Evolutionary conservation across 352 stramenopile genomes (phyloP).

Genomic region (Phytopythium cucurbitacearum): DNA sequence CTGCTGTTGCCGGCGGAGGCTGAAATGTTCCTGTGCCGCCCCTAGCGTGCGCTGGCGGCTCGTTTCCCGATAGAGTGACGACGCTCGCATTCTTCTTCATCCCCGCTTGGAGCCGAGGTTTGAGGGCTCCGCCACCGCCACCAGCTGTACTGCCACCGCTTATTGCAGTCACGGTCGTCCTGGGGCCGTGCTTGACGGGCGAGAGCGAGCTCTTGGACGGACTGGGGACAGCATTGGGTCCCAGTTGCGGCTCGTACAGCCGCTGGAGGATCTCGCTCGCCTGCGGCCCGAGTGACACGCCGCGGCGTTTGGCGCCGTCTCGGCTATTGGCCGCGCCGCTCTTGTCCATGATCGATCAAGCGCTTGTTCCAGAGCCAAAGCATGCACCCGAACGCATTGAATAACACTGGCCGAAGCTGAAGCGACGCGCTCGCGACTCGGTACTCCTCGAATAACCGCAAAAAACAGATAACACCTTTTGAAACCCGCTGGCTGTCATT

Average conservation of each 20-base stretch:
- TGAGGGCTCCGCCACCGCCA: conserved; percentile 17
- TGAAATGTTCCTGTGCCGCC: not conserved
- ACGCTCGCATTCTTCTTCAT: conserved; percentile 51
- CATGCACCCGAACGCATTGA: no score
- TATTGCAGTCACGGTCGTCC: not conserved
- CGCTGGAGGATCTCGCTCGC: conserved; percentile 60
- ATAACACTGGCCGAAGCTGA: no score
- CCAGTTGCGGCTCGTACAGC: conserved; percentile 61
- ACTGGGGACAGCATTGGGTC: conserved; percentile 11
- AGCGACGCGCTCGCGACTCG: no score
- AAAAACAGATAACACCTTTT: no score
- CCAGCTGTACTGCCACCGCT: not conserved
- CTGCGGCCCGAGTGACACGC: conserved; percentile 42
- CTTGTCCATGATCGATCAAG: not conserved
- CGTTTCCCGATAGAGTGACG: conserved; percentile 2
- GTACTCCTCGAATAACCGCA: no score
- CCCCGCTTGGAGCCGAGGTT: conserved; percentile 33
- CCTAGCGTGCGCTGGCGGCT: not conserved
- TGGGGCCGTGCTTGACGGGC: not conserved
- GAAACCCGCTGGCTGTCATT: no score
- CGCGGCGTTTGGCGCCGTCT: conserved; percentile 52
- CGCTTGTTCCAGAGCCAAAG: no score
- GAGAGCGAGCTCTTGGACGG: conserved; percentile 2
- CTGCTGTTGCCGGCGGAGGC: not conserved
- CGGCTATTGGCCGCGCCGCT: conserved; percentile 11